A percentile compares a stretch with the other conserved stretches of the same genome.
These are phyloP conservation scores for Talaromyces wortmannii DNA, from an alignment of 495 filamentous ascomycete genomes.

Conservation along the genomic window DNA sequence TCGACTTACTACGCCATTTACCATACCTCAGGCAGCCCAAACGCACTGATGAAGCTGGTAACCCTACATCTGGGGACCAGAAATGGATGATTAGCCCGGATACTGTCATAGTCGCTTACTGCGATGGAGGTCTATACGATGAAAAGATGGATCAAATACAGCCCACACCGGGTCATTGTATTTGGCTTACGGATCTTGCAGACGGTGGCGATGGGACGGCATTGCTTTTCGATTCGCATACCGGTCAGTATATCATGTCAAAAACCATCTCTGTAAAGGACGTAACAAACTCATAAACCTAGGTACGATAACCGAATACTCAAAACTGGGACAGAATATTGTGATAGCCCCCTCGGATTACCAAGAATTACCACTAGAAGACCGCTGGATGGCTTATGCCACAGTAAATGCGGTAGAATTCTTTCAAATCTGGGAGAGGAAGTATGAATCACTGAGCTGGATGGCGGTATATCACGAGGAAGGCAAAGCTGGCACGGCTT, in stretches of 20 bases:
- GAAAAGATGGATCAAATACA: conserved; percentile 5
- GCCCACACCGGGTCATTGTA: conserved; percentile 7
- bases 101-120: conserved; percentile 7
- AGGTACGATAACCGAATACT: conserved; percentile 2
- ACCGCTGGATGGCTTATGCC: conserved; percentile 11
- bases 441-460: conserved; percentile 8
- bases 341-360: conserved; percentile 5
- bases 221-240: conserved; percentile 2
- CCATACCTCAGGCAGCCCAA: neutral
- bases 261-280: neutral
- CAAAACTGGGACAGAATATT: conserved; percentile 3
- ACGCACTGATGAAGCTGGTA: neutral
- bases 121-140: conserved; percentile 6
- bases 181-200: conserved; percentile 2
- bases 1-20: conserved; percentile 7
- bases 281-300: neutral
- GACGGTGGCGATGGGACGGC: conserved; percentile 1
- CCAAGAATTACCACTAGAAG: conserved; percentile 1
- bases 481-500: neutral
- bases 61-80: neutral
- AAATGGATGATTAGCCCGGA: conserved; percentile 2
- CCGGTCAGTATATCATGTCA: neutral
- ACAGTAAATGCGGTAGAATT: conserved; percentile 3
- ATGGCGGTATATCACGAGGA: conserved; percentile 3
- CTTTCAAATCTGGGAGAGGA: conserved; percentile 5